phyloP scores from a whole-genome alignment of 495 filamentous ascomycete species.

The Penicillium herquei region DNA sequence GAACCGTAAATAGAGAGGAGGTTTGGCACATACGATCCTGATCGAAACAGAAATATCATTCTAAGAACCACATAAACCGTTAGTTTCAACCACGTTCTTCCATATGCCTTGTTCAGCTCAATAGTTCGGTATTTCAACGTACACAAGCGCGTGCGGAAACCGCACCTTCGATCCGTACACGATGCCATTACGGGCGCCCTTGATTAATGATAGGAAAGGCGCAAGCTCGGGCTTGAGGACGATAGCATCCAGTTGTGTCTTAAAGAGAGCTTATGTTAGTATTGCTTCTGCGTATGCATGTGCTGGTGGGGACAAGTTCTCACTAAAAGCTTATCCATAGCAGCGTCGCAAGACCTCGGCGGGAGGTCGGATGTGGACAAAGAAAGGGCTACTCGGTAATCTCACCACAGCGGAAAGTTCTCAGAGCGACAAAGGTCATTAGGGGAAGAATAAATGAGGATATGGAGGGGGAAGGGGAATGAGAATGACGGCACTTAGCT shows the following conservation, averaged over 20 bases:
- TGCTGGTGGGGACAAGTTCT: conserved; percentile 10
- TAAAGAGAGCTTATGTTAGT: conserved; percentile 1
- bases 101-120: background rate
- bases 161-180: conserved; percentile 98
- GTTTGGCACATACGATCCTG: conserved; percentile 63
- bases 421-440: conserved; percentile 4
- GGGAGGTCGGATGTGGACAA: conserved; percentile 23
- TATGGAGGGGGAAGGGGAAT: conserved; percentile 6
- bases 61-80: conserved; percentile 31
- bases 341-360: conserved; percentile 34
- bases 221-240: conserved; percentile 81
- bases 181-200: conserved; percentile 91
- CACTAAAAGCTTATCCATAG: conserved; percentile 44
- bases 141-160: conserved; percentile 97
- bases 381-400: conserved; percentile 11
- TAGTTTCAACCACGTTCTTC: background rate
- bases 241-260: conserved; percentile 58
- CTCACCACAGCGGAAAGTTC: conserved; percentile 11
- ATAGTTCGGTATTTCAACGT: conserved; percentile 26
- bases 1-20: conserved; percentile 1
- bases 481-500: conserved; percentile 31
- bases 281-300: conserved; percentile 6
- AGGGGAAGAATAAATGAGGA: conserved; percentile 10
- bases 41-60: conserved; percentile 94
- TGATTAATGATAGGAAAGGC: conserved; percentile 77